phyloP scores from a whole-genome alignment of 345 rosid genomes.

The Heritiera fomes region DNA sequence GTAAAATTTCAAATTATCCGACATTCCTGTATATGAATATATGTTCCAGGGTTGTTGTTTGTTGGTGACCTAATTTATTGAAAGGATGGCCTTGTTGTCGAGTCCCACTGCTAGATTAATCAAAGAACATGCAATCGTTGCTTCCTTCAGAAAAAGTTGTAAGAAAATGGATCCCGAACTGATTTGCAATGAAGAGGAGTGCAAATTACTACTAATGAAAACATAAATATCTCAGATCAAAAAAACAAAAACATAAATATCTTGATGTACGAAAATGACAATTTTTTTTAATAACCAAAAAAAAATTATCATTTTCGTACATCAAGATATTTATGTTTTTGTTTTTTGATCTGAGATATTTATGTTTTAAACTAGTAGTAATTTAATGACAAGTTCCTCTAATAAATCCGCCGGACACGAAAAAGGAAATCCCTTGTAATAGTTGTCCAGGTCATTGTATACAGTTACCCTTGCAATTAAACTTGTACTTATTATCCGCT shows the following conservation, averaged over 20 bases:
- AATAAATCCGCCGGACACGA: not conserved
- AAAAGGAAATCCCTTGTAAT: not conserved
- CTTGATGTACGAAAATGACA: not conserved
- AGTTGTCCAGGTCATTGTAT: not conserved
- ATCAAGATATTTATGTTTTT: no score
- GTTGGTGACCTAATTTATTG: not conserved
- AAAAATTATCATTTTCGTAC: no score
- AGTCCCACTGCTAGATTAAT: not conserved
- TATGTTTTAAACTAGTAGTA: no score
- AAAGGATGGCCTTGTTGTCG: not conserved
- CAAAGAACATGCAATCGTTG: not conserved
- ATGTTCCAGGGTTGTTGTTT: not conserved
- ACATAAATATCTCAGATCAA: not conserved
- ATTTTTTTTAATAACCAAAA: no score
- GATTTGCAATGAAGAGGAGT: not conserved
- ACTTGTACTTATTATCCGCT: not conserved
- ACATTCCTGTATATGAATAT: not conserved
- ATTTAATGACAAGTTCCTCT: no score
- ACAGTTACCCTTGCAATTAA: not conserved
- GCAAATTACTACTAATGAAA: not conserved
- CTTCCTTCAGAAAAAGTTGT: not conserved
- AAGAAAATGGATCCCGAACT: not conserved
- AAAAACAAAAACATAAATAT: not conserved
- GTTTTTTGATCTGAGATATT: no score
- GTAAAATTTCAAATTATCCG: no score